A percentile compares a stretch with the other conserved stretches of the same genome.
Evolutionary conservation across 2,329 filamentous ascomycete species (phyloP).

Genomic region (Alternaria novae-zelandiae): DNA sequence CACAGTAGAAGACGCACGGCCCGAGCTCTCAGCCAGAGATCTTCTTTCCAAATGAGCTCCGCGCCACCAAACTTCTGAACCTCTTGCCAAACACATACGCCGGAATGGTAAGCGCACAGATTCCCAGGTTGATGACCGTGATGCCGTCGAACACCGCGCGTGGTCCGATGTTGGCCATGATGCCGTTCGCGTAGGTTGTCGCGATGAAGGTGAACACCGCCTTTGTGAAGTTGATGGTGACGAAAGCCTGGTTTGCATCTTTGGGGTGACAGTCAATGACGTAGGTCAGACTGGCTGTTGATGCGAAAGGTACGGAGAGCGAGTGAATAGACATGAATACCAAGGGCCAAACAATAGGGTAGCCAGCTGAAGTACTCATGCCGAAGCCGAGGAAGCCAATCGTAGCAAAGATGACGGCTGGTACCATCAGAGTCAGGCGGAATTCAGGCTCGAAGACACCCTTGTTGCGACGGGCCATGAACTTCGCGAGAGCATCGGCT

Average conservation of each 20-base stretch:
- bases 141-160: constrained; percentile 74
- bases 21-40: constrained; percentile 13
- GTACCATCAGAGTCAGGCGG: constrained; percentile 55
- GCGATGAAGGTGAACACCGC: constrained; percentile 62
- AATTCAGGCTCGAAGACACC: constrained; percentile 94
- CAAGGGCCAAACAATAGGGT: constrained; percentile 37
- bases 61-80: constrained; percentile 39
- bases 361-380: constrained; percentile 40
- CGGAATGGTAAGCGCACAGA: constrained; percentile 77
- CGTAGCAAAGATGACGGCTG: constrained; percentile 41
- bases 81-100: constrained; percentile 56
- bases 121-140: constrained; percentile 71
- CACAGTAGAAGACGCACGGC: not conserved
- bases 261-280: constrained; percentile 51
- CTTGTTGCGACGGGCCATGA: constrained; percentile 75
- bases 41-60: constrained; percentile 28
- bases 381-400: constrained; percentile 53
- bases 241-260: constrained; percentile 51
- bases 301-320: constrained; percentile 48
- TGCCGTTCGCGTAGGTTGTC: constrained; percentile 84
- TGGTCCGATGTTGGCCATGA: constrained; percentile 59
- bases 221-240: constrained; percentile 53
- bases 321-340: constrained; percentile 48
- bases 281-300: constrained; percentile 49
- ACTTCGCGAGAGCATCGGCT: constrained; percentile 74